These are phyloP conservation scores for Flaveria sonorensis DNA, from an alignment of 129 eudicot genomes.

Conservation along the genomic window DNA sequence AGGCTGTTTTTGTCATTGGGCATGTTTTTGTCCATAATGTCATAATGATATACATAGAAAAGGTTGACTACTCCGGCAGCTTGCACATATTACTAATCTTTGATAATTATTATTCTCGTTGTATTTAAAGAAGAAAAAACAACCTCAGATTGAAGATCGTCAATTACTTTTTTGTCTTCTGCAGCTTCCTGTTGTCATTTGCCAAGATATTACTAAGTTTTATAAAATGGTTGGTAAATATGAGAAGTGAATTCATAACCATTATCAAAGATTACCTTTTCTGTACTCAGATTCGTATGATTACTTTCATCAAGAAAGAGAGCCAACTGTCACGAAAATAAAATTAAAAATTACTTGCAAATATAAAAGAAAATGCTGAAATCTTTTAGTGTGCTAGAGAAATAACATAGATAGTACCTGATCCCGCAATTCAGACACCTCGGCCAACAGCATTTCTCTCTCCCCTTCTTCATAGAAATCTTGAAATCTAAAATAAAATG, in stretches of 20 bases:
- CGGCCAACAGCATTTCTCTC: conserved; percentile 70
- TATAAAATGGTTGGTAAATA: background rate
- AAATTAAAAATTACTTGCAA: background rate
- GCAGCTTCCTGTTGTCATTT: conserved; percentile 50
- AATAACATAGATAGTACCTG: conserved; percentile 46
- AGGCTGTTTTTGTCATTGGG: background rate
- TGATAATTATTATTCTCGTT: background rate
- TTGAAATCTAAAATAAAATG: conserved; percentile 52
- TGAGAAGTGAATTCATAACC: conserved; percentile 10
- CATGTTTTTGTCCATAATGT: background rate
- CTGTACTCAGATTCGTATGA: conserved; percentile 30
- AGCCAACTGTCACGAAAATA: conserved; percentile 45
- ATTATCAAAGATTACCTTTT: conserved; percentile 35
- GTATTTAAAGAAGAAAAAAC: background rate
- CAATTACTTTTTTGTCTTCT: conserved; percentile 36
- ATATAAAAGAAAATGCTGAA: background rate
- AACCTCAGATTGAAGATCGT: conserved; percentile 59
- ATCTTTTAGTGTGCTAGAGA: background rate
- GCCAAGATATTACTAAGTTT: conserved; percentile 8
- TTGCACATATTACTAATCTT: background rate
- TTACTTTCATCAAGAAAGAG: conserved; percentile 45
- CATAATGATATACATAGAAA: background rate
- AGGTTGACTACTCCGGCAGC: background rate
- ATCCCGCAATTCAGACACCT: conserved; percentile 79
- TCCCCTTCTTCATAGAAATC: conserved; percentile 91